Evolutionary conservation across 805 yeast species (phyloP).

Genomic region (Suhomyces emberorum): DNA sequence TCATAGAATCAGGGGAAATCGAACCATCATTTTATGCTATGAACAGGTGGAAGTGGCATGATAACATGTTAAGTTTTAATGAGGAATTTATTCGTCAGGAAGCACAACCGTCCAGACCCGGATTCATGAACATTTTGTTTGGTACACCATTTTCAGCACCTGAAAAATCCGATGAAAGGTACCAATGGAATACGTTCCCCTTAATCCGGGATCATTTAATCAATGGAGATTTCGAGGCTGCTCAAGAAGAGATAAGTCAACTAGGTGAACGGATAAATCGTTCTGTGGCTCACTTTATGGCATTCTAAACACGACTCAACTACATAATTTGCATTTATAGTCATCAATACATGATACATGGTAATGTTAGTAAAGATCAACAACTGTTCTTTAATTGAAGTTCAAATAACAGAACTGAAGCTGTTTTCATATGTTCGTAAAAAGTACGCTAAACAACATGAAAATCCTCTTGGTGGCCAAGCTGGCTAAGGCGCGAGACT

Average conservation of each 20-base stretch:
- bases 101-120: constrained; percentile 51
- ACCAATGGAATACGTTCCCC: constrained; percentile 70
- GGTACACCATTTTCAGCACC: constrained; percentile 69
- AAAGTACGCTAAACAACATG: too few species aligned
- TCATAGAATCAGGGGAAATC: constrained; percentile 42
- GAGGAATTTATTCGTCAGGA: constrained; percentile 46
- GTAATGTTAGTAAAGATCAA: too few species aligned
- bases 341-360: too few species aligned
- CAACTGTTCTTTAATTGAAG: too few species aligned
- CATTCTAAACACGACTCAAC: too few species aligned
- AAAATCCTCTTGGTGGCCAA: constrained; percentile 43
- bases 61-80: constrained; percentile 56
- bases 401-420: too few species aligned
- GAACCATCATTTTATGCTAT: constrained; percentile 74
- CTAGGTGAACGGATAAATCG: too few species aligned
- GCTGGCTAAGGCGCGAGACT: constrained; percentile 51
- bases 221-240: constrained; percentile 46
- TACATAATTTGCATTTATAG: too few species aligned
- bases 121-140: constrained; percentile 63
- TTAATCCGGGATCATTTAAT: constrained; percentile 65
- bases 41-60: constrained; percentile 79
- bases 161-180: constrained; percentile 22
- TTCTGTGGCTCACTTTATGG: too few species aligned
- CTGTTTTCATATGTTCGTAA: too few species aligned
- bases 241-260: constrained; percentile 50